Evolutionary conservation across 2,329 filamentous ascomycete species (phyloP), one percentile per base, ranked within the genome.

Genomic region (Penicillium sp.): DNA sequence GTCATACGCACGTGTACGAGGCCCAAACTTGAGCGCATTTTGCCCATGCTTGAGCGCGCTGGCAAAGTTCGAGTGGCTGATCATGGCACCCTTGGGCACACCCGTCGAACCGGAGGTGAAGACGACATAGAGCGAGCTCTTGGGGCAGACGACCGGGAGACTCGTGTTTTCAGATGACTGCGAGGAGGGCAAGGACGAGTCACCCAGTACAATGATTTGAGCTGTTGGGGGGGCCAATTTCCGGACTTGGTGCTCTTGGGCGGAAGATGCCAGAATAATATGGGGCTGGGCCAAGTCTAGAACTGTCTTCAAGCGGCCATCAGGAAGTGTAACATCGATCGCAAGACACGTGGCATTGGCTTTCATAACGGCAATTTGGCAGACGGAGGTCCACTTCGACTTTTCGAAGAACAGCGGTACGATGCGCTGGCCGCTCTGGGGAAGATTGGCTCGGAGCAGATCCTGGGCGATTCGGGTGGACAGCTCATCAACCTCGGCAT

Each of bases 31-130:
- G 11, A 13, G 8, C 34, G 12, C 12, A 5, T 6, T 13, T 13
- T 12, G 11, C 18, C 12, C 9, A 36, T 36, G 34, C n/a, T 40
- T n/a, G 18, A 24, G 18, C 18, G 24, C 38, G 5, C 38, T 40
- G 9, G 18, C 11, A 9, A 24, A 40, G 13, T 25, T 26, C 11
- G 66, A 66, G 54, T 85, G 82, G 3, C 75, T 76, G 53, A 82
- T 80, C 39, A 81, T 75, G n/a, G 81, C 73, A 3, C 80, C 80
- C 47, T 77, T 77, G 0, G 76, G 75, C 32, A 68, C 70, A 40
- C 72, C 73, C 1, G 76, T 74, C 1, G 76, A 75, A 0, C 75
- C 75, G 3, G 74, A 74, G 3, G 73, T 75, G 52, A 82, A 78
- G 7, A 83, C 71, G 3, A 80, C 70, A 58, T 79, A 84, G 38